Conservation (phyloP, 345 rosid species). For the Citrus unshiu region DNA sequence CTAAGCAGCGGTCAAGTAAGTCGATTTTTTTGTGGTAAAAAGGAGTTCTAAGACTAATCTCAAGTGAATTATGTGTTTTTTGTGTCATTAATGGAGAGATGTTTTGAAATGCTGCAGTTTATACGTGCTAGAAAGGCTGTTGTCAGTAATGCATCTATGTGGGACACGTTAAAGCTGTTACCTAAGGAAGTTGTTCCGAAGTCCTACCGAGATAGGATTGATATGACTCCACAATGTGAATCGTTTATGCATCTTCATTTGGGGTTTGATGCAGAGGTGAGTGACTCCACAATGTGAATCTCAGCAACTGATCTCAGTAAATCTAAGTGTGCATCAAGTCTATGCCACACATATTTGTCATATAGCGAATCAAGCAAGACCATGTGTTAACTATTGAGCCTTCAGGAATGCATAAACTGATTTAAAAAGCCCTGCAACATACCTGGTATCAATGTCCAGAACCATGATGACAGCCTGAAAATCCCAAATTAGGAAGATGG, state of each 20-base stretch:
- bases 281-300: neutral
- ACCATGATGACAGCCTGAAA: neutral
- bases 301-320: neutral
- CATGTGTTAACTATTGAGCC: neutral
- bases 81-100: constrained; percentile 1
- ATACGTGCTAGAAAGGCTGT: constrained; percentile 84
- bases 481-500: neutral
- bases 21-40: constrained; percentile 6
- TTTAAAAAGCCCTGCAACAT: neutral
- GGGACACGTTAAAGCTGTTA: constrained; percentile 77
- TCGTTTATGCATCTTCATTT: constrained; percentile 99
- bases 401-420: neutral
- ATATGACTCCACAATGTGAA: constrained; percentile 68
- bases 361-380: neutral
- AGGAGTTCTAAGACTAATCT: neutral
- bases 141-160: constrained; percentile 91
- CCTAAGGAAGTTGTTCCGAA: constrained; percentile 63
- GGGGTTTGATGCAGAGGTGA: constrained; percentile 82
- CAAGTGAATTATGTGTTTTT: neutral
- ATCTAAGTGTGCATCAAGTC: neutral
- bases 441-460: neutral
- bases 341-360: neutral
- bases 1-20: constrained; percentile 81
- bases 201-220: constrained; percentile 46
- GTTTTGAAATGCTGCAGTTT: constrained; percentile 42